Conservation (phyloP, 139 green algal genomes). For the Chloropicon primus region DNA sequence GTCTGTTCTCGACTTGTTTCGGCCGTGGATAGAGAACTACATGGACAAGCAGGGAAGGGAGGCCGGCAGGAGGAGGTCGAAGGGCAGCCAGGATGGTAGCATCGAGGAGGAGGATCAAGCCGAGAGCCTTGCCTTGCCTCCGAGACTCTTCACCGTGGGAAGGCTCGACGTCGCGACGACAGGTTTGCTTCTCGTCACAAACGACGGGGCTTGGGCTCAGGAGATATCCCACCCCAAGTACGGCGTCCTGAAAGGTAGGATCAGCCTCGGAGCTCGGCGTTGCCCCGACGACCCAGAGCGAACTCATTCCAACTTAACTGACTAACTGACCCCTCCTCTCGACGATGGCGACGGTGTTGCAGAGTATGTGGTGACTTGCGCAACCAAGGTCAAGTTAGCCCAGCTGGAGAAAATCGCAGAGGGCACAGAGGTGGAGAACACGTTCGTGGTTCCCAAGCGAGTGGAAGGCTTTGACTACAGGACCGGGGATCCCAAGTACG, state of each 20-base stretch:
- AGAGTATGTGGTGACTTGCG: conserved; percentile 13
- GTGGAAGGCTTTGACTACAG: conserved; percentile 16
- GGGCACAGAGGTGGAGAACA: conserved; percentile 29
- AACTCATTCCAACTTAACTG: neutral
- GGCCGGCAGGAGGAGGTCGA: conserved; percentile 5
- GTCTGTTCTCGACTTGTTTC: neutral
- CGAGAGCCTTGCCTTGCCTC: conserved; percentile 26
- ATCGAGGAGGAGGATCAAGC: conserved; percentile 3
- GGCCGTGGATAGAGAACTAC: neutral
- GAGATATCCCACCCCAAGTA: conserved; percentile 36
- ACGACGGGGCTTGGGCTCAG: conserved; percentile 59
- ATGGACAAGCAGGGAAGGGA: conserved; percentile 3
- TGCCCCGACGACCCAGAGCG: conserved; percentile 23
- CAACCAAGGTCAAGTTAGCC: conserved; percentile 15
- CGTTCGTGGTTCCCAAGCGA: conserved; percentile 17
- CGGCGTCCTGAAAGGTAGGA: conserved; percentile 58
- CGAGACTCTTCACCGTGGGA: conserved; percentile 86
- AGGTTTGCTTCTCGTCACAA: conserved; percentile 89
- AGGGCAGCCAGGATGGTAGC: neutral
- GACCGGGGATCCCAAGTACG: conserved; percentile 18
- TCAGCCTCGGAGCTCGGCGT: conserved; percentile 41
- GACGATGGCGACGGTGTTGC: neutral
- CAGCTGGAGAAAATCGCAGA: neutral
- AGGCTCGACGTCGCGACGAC: conserved; percentile 74
- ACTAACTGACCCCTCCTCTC: conserved; percentile 3